Base-by-base conservation (phyloP, 2,329 filamentous ascomycete genomes). In the Penicillium sp. region DNA sequence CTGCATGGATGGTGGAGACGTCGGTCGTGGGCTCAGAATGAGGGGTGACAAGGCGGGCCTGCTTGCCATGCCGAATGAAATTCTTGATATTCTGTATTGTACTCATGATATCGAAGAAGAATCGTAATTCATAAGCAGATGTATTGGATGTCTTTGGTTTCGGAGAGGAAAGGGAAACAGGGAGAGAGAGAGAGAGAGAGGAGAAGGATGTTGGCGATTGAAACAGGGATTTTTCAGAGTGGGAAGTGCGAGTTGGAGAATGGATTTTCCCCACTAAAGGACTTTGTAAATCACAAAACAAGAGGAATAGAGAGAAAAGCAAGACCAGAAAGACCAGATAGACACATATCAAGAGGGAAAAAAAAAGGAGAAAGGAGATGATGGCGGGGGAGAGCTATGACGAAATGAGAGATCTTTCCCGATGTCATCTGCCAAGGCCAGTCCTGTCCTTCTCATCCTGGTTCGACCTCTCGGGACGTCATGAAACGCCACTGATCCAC, bases 61-160 rank as follows among this genome's bases (percentile, higher is more conserved):
- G 92, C 81, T 97, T 97, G 77, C 93, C 93, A 81, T 97, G 93
- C 65, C 93, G 90, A 78, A 97, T 94, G 78, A 97, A 95, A 78
- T 97, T 97, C 79, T 97, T 97, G 69, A 97, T 85, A 73, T 94
- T 94, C 80, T 97, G 93, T 79, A 97, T 96, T 45, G 85, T 85
- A 68, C 82, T 85, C 85, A 87, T 87, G 70, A 43, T 69, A 29
- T 18, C 29, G 20, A 31, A 46, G 13, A 52, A 20, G 5, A 63
- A 58, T 55, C 49, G 45, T 56, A 53, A 37, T 42, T 49, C 44
- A 24, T 44, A 16, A 58, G 39, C 11, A 26, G 8, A 10, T 39
- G 24, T 43, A 10, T 18, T 34, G 32, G 32, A 34, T 16, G 32
- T 34, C 32, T 34, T 34, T 11, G 18, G 14, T 24, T 26, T 39